Conservation (phyloP, 352 stramenopile genomes). For the Albugo laibachii region DNA sequence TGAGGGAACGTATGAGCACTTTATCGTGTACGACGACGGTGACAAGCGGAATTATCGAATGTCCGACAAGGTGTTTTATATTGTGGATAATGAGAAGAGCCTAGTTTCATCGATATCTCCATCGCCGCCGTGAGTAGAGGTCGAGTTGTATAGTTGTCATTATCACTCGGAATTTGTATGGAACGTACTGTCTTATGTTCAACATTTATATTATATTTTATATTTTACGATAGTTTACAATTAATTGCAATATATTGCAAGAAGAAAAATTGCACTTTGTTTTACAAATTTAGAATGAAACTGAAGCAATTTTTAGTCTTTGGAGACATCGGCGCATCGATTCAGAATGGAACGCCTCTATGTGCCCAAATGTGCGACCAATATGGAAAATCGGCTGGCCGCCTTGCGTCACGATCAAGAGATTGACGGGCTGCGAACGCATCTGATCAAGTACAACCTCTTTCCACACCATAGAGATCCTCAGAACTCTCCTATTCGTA, state of each 20-base stretch:
- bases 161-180: too few relatives aligned
- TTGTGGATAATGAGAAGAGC: conserved; percentile 15
- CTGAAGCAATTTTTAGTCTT: too few relatives aligned
- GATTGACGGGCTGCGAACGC: conserved; percentile 59
- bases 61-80: conserved; percentile 77
- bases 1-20: conserved; percentile 59
- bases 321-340: too few relatives aligned
- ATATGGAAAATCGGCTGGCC: conserved; percentile 70
- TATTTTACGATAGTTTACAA: too few relatives aligned
- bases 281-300: not conserved
- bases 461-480: conserved; percentile 68
- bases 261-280: too few relatives aligned
- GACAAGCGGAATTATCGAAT: conserved; percentile 78
- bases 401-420: conserved; percentile 62
- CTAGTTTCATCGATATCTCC: not conserved
- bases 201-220: too few relatives aligned
- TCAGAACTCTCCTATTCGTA: conserved; percentile 66
- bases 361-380: conserved; percentile 53
- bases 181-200: too few relatives aligned
- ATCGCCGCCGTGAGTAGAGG: not conserved
- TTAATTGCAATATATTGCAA: too few relatives aligned
- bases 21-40: conserved; percentile 71
- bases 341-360: too few relatives aligned
- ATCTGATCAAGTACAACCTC: conserved; percentile 77
- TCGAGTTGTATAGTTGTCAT: not conserved